Conservation (phyloP, 441 rosid species). For the Populus hybrid region DNA sequence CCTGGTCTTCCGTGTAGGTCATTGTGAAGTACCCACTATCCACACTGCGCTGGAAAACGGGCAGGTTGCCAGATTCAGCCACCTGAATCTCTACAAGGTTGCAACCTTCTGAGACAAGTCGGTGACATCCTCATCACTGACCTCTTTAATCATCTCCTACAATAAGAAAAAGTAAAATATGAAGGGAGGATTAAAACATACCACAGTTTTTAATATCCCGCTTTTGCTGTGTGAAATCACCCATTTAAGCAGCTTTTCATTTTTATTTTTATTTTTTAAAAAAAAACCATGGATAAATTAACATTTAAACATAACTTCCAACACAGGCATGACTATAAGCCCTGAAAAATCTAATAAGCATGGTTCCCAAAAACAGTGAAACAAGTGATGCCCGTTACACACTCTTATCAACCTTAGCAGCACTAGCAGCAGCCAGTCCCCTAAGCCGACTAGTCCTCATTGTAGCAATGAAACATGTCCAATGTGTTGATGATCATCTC, state of each 20-base stretch:
- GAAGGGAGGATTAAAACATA: background rate
- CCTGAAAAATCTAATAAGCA: background rate
- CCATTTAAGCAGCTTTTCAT: background rate
- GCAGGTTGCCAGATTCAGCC: constrained; percentile 5
- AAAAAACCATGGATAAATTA: background rate
- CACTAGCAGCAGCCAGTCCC: background rate
- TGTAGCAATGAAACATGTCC: background rate
- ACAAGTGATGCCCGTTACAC: background rate
- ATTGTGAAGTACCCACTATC: constrained; percentile 11
- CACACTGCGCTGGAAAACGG: background rate
- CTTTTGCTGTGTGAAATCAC: background rate
- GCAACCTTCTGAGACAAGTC: constrained; percentile 58
- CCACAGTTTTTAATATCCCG: background rate
- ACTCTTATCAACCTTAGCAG: background rate
- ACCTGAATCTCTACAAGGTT: constrained; percentile 27
- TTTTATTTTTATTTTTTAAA: too few relatives aligned
- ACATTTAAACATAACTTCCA: background rate
- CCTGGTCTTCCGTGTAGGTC: constrained; percentile 14
- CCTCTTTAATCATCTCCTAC: constrained; percentile 51
- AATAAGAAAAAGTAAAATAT: constrained; percentile 12
- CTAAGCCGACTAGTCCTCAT: background rate
- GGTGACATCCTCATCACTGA: constrained; percentile 38
- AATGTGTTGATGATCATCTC: background rate
- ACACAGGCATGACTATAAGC: background rate
- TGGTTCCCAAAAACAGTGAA: background rate